Conservation (phyloP, 2,329 filamentous ascomycete species). For the Arachnopeziza araneosa region DNA sequence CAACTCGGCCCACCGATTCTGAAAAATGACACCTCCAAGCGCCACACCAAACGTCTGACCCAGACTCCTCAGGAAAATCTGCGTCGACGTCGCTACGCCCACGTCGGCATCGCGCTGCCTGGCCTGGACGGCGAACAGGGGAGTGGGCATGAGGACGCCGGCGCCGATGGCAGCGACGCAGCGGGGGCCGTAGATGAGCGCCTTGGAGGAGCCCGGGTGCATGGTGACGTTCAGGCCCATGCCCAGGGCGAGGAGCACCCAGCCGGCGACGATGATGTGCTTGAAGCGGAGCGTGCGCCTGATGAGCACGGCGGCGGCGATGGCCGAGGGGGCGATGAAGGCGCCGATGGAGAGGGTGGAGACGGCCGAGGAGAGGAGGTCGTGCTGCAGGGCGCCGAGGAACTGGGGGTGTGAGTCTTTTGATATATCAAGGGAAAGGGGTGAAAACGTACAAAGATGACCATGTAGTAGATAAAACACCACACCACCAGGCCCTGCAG, state of each 20-base stretch:
- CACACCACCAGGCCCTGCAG: conserved; percentile 11
- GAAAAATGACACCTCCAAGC: conserved; percentile 23
- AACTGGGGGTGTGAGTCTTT: conserved; percentile 3
- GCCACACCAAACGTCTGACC: conserved; percentile 26
- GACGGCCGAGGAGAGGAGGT: neutral
- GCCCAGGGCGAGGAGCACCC: conserved; percentile 51
- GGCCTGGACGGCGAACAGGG: conserved; percentile 38
- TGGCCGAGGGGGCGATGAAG: conserved; percentile 6
- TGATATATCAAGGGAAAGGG: neutral
- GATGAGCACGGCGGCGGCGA: conserved; percentile 4
- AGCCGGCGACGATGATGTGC: conserved; percentile 46
- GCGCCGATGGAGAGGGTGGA: neutral
- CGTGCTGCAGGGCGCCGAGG: conserved; percentile 1
- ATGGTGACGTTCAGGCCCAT: conserved; percentile 39
- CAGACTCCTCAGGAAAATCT: conserved; percentile 25
- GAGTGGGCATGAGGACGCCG: conserved; percentile 43
- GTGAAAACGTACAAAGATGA: conserved; percentile 10
- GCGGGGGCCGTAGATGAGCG: conserved; percentile 2
- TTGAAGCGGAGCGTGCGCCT: conserved; percentile 8
- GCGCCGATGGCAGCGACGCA: conserved; percentile 10
- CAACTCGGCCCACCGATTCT: conserved; percentile 10
- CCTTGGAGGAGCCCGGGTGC: conserved; percentile 8
- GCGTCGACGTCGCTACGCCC: conserved; percentile 29
- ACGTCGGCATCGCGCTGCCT: conserved; percentile 39
- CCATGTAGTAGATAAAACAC: conserved; percentile 16